These are phyloP conservation scores for Blastocystis sp. DNA, from an alignment of 352 stramenopile genomes.

Conservation along the genomic window DNA sequence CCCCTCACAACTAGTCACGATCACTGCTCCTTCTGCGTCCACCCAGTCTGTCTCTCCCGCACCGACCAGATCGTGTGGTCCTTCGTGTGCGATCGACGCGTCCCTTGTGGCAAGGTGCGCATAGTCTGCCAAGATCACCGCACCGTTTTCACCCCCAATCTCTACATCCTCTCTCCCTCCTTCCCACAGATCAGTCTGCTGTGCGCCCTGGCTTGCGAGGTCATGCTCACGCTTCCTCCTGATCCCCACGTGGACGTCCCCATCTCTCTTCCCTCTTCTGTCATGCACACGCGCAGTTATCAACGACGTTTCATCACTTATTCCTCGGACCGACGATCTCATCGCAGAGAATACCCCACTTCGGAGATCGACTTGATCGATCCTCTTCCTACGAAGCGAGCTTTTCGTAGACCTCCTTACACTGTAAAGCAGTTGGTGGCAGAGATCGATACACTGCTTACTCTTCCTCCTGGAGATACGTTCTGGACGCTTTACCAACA, in stretches of 20 bases:
- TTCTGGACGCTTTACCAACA: not conserved
- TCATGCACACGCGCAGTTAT: not conserved
- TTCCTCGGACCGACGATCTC: not conserved
- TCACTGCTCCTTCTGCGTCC: not conserved
- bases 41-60: not conserved
- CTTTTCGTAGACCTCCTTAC: not conserved
- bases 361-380: not conserved
- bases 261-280: not conserved
- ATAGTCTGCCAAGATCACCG: not conserved
- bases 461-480: not conserved
- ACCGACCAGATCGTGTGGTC: not conserved
- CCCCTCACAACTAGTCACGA: not conserved
- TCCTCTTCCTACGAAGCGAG: not conserved
- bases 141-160: not conserved
- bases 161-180: not conserved
- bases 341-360: no score
- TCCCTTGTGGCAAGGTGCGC: not conserved
- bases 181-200: not conserved
- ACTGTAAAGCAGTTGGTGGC: not conserved
- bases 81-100: conserved; percentile 34
- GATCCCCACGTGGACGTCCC: not conserved
- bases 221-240: not conserved
- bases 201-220: not conserved
- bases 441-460: not conserved
- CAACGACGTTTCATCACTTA: not conserved